Conservation (phyloP, 139 green algal genomes). For the Deuterostichococcus epilithicus region DNA sequence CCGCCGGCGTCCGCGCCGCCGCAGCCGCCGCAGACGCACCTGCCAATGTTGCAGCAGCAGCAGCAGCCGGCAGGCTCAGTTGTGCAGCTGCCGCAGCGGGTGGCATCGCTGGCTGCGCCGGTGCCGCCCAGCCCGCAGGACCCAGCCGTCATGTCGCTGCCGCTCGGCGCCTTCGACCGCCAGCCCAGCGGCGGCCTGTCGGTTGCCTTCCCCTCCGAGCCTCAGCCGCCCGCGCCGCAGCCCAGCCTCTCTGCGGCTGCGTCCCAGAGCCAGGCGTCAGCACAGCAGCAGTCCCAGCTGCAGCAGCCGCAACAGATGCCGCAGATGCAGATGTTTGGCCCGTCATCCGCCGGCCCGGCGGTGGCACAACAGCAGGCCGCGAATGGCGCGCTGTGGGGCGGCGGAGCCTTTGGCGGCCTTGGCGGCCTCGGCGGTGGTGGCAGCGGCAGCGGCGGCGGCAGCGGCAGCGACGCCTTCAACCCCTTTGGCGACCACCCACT, state of each 20-base stretch:
- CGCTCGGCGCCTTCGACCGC: neutral
- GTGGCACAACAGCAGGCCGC: neutral
- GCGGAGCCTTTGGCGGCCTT: neutral
- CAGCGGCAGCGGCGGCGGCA: neutral
- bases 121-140: neutral
- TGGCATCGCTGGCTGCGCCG: neutral
- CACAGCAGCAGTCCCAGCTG: neutral
- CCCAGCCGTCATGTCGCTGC: neutral
- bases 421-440: neutral
- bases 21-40: constrained; percentile 4
- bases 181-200: neutral
- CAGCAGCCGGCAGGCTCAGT: neutral
- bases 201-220: neutral
- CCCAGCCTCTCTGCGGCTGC: too few relatives aligned
- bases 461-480: constrained; percentile 5
- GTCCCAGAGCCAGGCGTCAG: too few relatives aligned
- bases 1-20: constrained; percentile 12
- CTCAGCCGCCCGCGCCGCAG: too few relatives aligned
- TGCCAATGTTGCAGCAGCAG: neutral
- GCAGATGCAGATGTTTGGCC: neutral
- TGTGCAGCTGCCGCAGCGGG: neutral
- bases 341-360: neutral
- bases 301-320: neutral
- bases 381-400: neutral
- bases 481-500: constrained; percentile 15